Evolutionary conservation across 2,329 filamentous ascomycete species (phyloP).

Genomic region (Didymosphaeria variabile): DNA sequence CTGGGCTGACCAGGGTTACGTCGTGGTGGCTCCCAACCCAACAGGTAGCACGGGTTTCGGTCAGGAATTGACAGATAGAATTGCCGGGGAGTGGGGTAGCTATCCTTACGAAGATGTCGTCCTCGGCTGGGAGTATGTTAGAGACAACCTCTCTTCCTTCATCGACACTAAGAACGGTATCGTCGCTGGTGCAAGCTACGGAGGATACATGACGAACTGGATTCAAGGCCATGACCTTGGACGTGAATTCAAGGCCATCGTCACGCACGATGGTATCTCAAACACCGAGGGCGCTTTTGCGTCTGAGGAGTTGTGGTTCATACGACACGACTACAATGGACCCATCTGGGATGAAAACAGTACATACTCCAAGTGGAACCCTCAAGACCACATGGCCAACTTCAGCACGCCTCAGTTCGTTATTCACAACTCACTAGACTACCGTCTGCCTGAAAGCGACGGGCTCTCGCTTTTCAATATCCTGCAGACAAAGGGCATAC

Average conservation of each 20-base stretch:
- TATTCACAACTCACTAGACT: slow-evolving; percentile 91
- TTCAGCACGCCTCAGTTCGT: slow-evolving; percentile 90
- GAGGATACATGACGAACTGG: slow-evolving; percentile 70
- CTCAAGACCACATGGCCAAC: slow-evolving; percentile 65
- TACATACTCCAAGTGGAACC: slow-evolving; percentile 67
- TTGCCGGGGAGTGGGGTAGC: slow-evolving; percentile 84
- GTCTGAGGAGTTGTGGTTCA: slow-evolving; percentile 63
- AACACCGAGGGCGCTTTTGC: slow-evolving; percentile 60
- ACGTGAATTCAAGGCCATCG: slow-evolving; percentile 84
- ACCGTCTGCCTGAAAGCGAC: slow-evolving; percentile 84
- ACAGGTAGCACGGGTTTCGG: slow-evolving; percentile 88
- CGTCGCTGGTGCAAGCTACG: slow-evolving; percentile 70
- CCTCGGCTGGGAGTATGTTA: slow-evolving; percentile 78
- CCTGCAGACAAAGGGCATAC: slow-evolving; percentile 77
- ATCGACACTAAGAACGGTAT: slow-evolving; percentile 77
- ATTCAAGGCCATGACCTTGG: slow-evolving; percentile 87
- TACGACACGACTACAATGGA: slow-evolving; percentile 55
- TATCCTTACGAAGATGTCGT: slow-evolving; percentile 85
- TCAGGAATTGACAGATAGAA: slow-evolving; percentile 77
- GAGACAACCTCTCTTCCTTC: slow-evolving; percentile 67
- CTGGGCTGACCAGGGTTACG: slow-evolving; percentile 87
- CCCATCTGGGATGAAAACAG: slow-evolving; percentile 46
- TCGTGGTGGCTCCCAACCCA: slow-evolving; percentile 83
- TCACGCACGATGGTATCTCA: slow-evolving; percentile 88
- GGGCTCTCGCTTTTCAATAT: slow-evolving; percentile 87